Evolutionary conservation across 2,329 filamentous ascomycete genomes (phyloP), one percentile per base, ranked within the genome.

Genomic region (Ascomycota sp.): DNA sequence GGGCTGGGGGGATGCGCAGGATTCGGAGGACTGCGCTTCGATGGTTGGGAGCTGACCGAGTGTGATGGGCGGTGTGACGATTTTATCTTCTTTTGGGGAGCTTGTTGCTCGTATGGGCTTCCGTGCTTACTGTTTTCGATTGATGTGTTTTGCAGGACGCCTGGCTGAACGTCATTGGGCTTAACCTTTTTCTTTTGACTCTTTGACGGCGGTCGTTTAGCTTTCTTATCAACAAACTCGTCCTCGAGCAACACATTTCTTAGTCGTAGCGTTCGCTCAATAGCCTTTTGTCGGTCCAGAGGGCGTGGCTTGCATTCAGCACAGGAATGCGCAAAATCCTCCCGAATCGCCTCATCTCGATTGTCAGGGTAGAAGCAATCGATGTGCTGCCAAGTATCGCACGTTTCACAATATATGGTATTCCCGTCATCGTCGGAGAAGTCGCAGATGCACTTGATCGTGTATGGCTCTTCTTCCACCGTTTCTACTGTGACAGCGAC

Each of bases 341-440:
- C 63, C 60, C 75, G 53, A 51, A 85, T 55, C 56, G 78, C 65
- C 61, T 79, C 63, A 51, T 73, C 66, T 47, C 70, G 67, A 42
- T 81, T 79, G 38, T 69, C 52, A 15, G 69, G 69, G 50, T 95
- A 95, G 56, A 92, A 95, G 56, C 89, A 98, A 49, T 83, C 75
- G 44, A 93, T 92, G 55, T 98, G 89, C 56, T 98, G 89, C 89
- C 89, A 98, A 29, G 83, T 89, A 50, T 93, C 80, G 63, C 89
- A 98, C 34, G 65, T 70, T 50, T 95, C 89, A 63, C 89, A 98
- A 54, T 85, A 82, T 37, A 98, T 91, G 35, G 89, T 98, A 54
- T 81, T 86, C 55, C 89, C 89, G 61, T 98, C 89, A 63, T 98
- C 89, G 59, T 92, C 83, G 51, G 72, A 61, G 54, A 78, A 94